These are phyloP conservation scores for Miscanthus lutarioriparius DNA, from an alignment of 176 grass and related monocot species.

Conservation along the genomic window DNA sequence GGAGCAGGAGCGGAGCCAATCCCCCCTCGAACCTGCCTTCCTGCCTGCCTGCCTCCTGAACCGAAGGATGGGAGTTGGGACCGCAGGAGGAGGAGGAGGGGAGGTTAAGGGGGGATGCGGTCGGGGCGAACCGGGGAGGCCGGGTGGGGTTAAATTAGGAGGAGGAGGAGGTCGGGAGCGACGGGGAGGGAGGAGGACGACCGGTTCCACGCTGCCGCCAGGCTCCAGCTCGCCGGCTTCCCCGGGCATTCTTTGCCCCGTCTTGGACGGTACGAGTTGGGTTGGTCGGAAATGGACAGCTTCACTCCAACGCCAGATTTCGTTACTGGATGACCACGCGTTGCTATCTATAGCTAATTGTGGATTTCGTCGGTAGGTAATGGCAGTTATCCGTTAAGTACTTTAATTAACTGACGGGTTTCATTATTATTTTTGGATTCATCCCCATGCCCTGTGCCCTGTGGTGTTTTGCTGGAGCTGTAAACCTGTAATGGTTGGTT, in stretches of 20 bases:
- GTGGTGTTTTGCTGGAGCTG: not conserved
- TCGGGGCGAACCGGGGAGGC: slow-evolving; percentile 28
- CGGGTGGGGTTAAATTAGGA: slow-evolving; percentile 50
- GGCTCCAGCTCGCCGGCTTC: slow-evolving; percentile 45
- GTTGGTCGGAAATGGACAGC: slow-evolving; percentile 38
- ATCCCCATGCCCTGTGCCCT: not conserved
- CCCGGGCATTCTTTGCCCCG: slow-evolving; percentile 31
- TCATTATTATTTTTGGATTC: not conserved
- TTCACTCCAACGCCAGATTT: not conserved
- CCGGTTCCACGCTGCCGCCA: slow-evolving; percentile 36
- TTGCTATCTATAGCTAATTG: not conserved
- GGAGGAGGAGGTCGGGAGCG: slow-evolving; percentile 12
- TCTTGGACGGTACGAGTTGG: slow-evolving; percentile 14
- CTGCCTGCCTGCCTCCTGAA: slow-evolving; percentile 18
- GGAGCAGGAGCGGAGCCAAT: slow-evolving; percentile 26
- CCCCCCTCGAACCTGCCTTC: slow-evolving; percentile 43
- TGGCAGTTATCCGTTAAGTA: not conserved
- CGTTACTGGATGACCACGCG: not conserved
- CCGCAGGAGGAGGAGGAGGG: slow-evolving; percentile 43
- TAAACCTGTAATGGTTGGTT: not conserved
- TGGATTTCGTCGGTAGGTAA: slow-evolving; percentile 5
- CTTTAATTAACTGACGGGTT: not conserved
- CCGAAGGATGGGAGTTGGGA: slow-evolving; percentile 32
- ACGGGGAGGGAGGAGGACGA: slow-evolving; percentile 32
- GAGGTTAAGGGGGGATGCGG: slow-evolving; percentile 42